Conservation (phyloP, 805 yeast genomes). For the Lipomyces lipofer region DNA sequence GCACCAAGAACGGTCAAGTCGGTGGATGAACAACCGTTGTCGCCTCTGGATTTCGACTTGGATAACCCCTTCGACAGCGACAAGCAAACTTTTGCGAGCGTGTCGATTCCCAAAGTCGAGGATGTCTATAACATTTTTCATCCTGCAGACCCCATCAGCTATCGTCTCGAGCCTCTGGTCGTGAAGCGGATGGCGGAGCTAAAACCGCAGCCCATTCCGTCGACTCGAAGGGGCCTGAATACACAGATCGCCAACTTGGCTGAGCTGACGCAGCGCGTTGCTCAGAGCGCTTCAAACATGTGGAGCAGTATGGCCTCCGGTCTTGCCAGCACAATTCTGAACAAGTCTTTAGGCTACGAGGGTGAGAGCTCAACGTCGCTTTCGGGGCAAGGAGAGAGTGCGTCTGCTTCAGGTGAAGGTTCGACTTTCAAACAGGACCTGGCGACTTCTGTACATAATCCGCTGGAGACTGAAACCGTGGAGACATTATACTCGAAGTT, state of each 20-base stretch:
- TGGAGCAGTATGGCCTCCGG: constrained; percentile 31
- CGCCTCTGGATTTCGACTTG: constrained; percentile 19
- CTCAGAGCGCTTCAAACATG: constrained; percentile 32
- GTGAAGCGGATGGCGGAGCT: constrained; percentile 48
- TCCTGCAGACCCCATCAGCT: constrained; percentile 89
- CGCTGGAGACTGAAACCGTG: not conserved
- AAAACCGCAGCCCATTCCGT: constrained; percentile 61
- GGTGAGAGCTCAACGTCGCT: not conserved
- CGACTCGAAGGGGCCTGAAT: constrained; percentile 45
- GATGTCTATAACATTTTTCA: constrained; percentile 81
- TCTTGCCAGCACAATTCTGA: constrained; percentile 28
- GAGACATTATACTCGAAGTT: constrained; percentile 30
- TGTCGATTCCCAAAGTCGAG: constrained; percentile 51
- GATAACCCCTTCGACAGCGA: constrained; percentile 21
- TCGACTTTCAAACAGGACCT: constrained; percentile 2
- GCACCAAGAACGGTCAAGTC: constrained; percentile 30
- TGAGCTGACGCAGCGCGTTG: constrained; percentile 40
- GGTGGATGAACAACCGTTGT: constrained; percentile 4
- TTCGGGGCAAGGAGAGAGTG: not conserved
- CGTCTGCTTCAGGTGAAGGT: not conserved
- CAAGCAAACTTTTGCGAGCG: not conserved
- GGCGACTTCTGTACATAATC: constrained; percentile 5
- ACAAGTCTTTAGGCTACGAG: constrained; percentile 30
- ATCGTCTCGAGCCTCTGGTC: constrained; percentile 84
- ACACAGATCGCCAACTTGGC: constrained; percentile 45